Base-by-base conservation (phyloP, 495 filamentous ascomycete species). In the Tuber borchii region DNA sequence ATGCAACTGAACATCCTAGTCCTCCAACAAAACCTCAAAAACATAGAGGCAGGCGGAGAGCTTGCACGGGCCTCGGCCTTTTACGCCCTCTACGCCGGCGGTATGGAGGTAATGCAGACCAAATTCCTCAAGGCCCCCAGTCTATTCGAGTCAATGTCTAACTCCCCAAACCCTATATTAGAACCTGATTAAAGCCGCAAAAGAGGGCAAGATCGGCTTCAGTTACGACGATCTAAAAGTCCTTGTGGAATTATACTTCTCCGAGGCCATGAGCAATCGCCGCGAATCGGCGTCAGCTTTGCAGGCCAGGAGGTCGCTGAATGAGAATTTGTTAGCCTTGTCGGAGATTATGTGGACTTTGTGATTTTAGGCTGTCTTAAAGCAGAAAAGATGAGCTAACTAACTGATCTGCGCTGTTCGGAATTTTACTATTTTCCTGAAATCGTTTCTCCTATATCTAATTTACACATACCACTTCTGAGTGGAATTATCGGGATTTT, bases 1-100 rank as follows among this genome's bases (percentile, higher is more conserved):
- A 91, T 98, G 87, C 91, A 93, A 80, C 88, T 97, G 43, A 96
- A 98, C 81, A 93, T 98, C 69, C 87, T 97, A 14, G 95, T 99
- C 70, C 85, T 99, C 43, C 94, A 97, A 82, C 96, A 98, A 79
- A 97, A 97, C 78, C 87, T 99, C 72, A 96, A 94, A 84, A 95
- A 95, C 73, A 91, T 99, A 75, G 93, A 93, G 82, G 85, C 89
- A n/a, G 86, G 89, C 5, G 90, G 91, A 6, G 87, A 89, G 46
- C 87, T 98, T 48, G 87, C 87, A 0, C 87, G 91, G 65, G 92
- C 92, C 16, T 89, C 89, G 14, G 88, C 88, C 65, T 98, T 92
- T 84, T 95, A 91, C 76, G 89, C 92, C 71, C 86, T 97, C 78
- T 97, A 95, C 85, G 86, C 89, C 22, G 87, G 88, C 74, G 95